Conservation (phyloP, 2,329 filamentous ascomycete genomes). For the Arthrobotrys sphaeroides region DNA sequence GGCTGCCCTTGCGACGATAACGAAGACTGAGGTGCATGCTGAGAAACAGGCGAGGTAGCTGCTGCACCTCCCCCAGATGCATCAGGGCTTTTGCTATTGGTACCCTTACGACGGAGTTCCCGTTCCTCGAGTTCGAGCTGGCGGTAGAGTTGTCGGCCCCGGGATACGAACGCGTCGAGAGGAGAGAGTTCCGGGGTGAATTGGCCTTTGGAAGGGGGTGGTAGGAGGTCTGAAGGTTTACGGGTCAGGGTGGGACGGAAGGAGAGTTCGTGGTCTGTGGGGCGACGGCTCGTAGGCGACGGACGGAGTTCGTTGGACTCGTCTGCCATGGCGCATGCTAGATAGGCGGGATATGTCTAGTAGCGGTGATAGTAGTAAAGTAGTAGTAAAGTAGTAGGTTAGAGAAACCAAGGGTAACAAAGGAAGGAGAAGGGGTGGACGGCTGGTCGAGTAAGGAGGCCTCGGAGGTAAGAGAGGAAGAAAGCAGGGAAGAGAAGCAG, state of each 20-base stretch:
- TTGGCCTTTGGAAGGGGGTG: conserved; percentile 66
- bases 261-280: conserved; percentile 51
- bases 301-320: conserved; percentile 46
- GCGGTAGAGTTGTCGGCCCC: conserved; percentile 85
- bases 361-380: neutral
- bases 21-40: neutral
- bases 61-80: neutral
- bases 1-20: neutral
- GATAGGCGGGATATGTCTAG: neutral
- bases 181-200: conserved; percentile 90
- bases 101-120: conserved; percentile 22
- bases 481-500: neutral
- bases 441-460: conserved; percentile 1
- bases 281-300: conserved; percentile 24
- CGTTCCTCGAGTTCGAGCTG: conserved; percentile 71
- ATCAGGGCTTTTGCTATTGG: conserved; percentile 40
- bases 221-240: conserved; percentile 50
- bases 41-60: conserved; percentile 17
- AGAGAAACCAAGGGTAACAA: too few relatives aligned
- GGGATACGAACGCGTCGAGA: conserved; percentile 91
- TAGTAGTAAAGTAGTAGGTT: neutral
- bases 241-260: conserved; percentile 32
- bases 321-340: conserved; percentile 51
- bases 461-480: conserved; percentile 4
- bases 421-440: neutral